Evolutionary conservation across 2,329 filamentous ascomycete species (phyloP), one percentile per base, ranked within the genome.

Genomic region (Davidsoniella australis): DNA sequence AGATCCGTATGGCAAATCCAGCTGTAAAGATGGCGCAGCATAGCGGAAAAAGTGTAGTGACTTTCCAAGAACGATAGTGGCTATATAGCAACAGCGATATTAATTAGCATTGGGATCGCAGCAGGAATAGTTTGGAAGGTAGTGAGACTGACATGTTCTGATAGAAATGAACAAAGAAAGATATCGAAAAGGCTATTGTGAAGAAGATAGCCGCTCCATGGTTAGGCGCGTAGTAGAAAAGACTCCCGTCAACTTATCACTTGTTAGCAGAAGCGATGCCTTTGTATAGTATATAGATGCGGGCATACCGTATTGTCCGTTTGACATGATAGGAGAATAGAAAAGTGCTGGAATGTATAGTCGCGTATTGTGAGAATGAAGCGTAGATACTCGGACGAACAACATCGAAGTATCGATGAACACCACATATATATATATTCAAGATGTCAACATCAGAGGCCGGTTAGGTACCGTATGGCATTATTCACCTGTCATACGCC

Each of bases 51-150:
- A 80, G 60, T 0, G 68, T 60, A 0, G 72, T 76, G 12, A 76
- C 62, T 46, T 66, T 68, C 69, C 72, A 79, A 55, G 68, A 72
- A 54, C 71, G 72, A 57, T 76, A 74, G 48, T 64, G 69, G 41
- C 73, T 76, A 16, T 29, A 41, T 41, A 10, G 20, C 4, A 17
- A 5, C 7, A 37, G 14, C 5, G 24, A 39, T 33, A 49, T 33
- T 37, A 47, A 49, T 33, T 37, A 47, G 14, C 26, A 33, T 16
- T 39, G 16, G 14, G 5, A 24, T 18, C 17, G 9, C 24, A 20
- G 16, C 7, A 38, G 4, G 20, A 26, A 38, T 12, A 14, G 8
- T 7, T 9, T n/a, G 23, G 10, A 26, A 10, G 20, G 24, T 16
- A 12, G 17, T 23, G 39, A 2, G 14, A 64, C 70, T 62, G 59